Base-by-base conservation (phyloP, 306 rosid species). In the barrel medic (Medicago truncatula) region DNA sequence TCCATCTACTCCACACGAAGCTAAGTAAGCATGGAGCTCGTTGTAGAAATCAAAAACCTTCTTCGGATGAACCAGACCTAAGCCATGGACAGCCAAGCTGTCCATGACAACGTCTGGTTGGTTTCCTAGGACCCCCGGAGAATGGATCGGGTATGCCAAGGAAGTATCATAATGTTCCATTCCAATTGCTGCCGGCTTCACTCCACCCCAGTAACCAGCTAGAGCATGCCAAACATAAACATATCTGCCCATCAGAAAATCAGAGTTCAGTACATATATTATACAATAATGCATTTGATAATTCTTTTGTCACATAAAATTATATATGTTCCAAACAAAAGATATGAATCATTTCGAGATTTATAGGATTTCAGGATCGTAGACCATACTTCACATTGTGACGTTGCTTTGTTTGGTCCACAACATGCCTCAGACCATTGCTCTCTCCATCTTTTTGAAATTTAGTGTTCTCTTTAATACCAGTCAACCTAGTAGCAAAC, bases 1-100 rank as follows among this genome's bases (percentile, higher is more conserved):
- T 3, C 99, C 99, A 75, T 96, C 98, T 18, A 90, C 92, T 75
- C 99, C 99, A 71, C 98, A 89, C 7, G 97, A 89, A 60, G 96
- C 96, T 73, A 96, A 68, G 86, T 96, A 96, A 34, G 96, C 85
- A 74, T 96, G 98, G 34, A 96, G 99, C 83, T 96, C 99, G 4
- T 96, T 88, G 83, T 92, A 92, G 90, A 96, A 96, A 63, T 89
- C 61, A 63, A 86, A 96, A 62, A 88, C 97, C 75, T 90, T 96
- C 84, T 86, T 90, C 0, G 99, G 99, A 80, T 87, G 96, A 69
- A 96, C 99, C 17, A 96, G 87, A 56, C 99, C 99, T 7, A 96
- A 88, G 70, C 99, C 99, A 60, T 89, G 96, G 53, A 92, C 86
- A 36, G 98, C 82, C 69, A 96, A 74, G 75, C 97, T 92, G 85